Base-by-base conservation (phyloP, 208 protist species). In the Entamoeba dispar region DNA sequence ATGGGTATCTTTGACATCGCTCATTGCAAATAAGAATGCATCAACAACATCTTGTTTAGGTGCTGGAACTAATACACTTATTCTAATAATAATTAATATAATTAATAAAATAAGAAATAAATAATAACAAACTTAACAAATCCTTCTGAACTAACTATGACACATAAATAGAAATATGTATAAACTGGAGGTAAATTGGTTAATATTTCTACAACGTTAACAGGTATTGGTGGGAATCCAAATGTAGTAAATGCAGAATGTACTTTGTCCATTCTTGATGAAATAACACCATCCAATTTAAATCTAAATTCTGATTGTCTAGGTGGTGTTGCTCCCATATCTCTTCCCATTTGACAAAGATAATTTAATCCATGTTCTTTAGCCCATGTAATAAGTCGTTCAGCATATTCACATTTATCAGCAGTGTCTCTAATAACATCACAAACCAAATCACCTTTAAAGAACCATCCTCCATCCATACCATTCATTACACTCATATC, bases 381-480 rank as follows among this genome's bases (percentile, higher is more conserved):
- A 43, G 92, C 92, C 95, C 95, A 96, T 57, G 94, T 90, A 8
- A 47, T 94, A 49, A 95, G 86, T 93, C 93, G 93, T 43, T 57
- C n/a, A 6, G 94, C 92, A 51, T 92, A 92, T 34, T 96, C 95
- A 91, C 95, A 94, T 50, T 77, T n/a, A 73, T 96, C 95, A n/a
- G 94, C 86, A 10, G 95, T 93, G 50, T 95, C 94, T 91, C 94
- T 94, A 19, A 94, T 94, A 12, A 94, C 52, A 17, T 93, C 94
- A 10, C 94, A 31, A 12, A 94, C 86, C 14, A 95, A 95, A 17
- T 96, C 95, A n/a, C 95, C 95, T 61, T 94, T 94, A 94, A 96
- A 96, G 61, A 94, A 96, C 95, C 95, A 96, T 52, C 95, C 95
- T 52, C 95, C 95, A 91, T 96, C 95, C 95, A 96, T 96, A 73